Evolutionary conservation across 108 stramenopile species (phyloP).

Genomic region (Schizochytrium sp.): DNA sequence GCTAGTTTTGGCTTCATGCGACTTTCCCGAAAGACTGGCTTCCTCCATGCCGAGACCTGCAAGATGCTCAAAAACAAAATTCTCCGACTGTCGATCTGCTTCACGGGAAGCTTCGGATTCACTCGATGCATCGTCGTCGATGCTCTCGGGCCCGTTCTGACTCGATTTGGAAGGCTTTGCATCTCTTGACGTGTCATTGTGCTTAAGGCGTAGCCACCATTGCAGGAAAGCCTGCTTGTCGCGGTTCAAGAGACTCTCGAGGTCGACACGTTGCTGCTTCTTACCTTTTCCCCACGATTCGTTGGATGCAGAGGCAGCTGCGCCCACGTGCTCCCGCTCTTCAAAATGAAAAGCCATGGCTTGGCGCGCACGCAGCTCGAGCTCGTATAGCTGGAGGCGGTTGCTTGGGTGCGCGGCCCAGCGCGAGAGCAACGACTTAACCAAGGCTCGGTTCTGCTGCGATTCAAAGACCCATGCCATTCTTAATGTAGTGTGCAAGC

Average conservation of each 20-base stretch:
- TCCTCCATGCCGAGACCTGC: too few relatives aligned
- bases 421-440: background rate
- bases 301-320: too few relatives aligned
- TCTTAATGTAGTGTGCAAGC: background rate
- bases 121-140: too few relatives aligned
- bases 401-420: background rate
- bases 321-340: background rate
- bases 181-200: background rate
- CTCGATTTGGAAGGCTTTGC: background rate
- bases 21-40: too few relatives aligned
- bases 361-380: background rate
- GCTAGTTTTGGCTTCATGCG: too few relatives aligned
- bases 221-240: background rate
- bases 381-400: background rate
- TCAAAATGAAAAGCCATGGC: background rate
- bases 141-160: too few relatives aligned
- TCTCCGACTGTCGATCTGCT: too few relatives aligned
- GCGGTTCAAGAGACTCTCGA: background rate
- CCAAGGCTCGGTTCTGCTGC: background rate
- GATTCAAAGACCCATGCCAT: background rate
- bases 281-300: too few relatives aligned
- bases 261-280: too few relatives aligned
- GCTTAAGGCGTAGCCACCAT: background rate
- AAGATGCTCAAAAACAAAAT: too few relatives aligned
- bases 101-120: too few relatives aligned